phyloP scores from a whole-genome alignment of 2,329 filamentous ascomycete genomes.

The Claviceps cyperi region DNA sequence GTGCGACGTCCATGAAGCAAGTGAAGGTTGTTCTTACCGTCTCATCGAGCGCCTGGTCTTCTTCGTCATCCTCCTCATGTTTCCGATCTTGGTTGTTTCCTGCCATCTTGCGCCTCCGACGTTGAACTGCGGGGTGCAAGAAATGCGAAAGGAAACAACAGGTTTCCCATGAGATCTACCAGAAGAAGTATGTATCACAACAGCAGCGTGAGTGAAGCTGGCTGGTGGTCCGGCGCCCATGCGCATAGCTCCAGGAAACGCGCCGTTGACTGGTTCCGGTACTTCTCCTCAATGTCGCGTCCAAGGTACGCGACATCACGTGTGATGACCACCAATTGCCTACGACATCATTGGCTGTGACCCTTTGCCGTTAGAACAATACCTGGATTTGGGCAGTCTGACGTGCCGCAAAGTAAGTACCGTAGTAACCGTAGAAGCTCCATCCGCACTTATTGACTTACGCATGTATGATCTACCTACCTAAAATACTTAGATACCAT shows the following conservation, averaged over 20 bases:
- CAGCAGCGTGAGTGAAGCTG: background rate
- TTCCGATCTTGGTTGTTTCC: conserved; percentile 27
- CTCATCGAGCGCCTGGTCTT: conserved; percentile 48
- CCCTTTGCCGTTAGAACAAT: conserved; percentile 1
- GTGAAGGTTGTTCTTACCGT: conserved; percentile 25
- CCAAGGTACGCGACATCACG: conserved; percentile 17
- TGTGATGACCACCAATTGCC: conserved; percentile 12
- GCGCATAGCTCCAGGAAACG: background rate
- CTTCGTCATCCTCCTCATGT: conserved; percentile 46
- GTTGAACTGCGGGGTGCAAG: background rate
- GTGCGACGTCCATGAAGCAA: background rate
- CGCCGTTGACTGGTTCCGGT: background rate
- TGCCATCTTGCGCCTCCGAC: conserved; percentile 14
- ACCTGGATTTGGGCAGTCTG: background rate
- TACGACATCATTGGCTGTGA: conserved; percentile 13
- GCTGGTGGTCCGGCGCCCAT: too few relatives aligned
- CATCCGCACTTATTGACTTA: background rate
- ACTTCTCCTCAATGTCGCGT: conserved; percentile 5
- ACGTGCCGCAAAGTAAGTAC: background rate
- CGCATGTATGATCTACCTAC: conserved; percentile 3
- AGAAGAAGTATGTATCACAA: background rate
- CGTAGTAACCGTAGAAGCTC: background rate
- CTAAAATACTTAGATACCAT: background rate
- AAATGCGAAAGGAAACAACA: background rate
- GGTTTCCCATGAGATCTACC: background rate